Percentiles rank a stretch among this genome's conserved stretches.
These are phyloP conservation scores for Colletotrichum noveboracense DNA, from an alignment of 2,329 filamentous ascomycete genomes.

Conservation along the genomic window DNA sequence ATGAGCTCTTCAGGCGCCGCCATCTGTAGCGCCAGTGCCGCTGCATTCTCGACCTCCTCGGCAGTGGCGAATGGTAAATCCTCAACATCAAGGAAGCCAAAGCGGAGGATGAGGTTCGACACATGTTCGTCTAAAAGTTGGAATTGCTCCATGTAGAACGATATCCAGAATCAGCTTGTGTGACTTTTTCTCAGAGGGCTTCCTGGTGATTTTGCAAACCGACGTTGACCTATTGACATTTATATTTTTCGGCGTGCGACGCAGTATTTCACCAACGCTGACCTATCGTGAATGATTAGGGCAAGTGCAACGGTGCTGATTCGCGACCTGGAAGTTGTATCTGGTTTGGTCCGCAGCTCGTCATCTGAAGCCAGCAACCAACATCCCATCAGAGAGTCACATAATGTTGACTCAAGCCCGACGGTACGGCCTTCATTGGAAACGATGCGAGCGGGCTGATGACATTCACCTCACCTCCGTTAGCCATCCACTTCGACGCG, in stretches of 20 bases:
- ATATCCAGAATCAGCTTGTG: neutral
- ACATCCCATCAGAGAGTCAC: neutral
- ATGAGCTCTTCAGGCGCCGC: neutral
- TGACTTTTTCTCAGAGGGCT: neutral
- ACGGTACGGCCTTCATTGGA: neutral
- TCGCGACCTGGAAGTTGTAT: neutral
- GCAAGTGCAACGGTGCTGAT: neutral
- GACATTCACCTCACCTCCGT: neutral
- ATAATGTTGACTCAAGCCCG: neutral
- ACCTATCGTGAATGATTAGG: neutral
- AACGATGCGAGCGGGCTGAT: neutral
- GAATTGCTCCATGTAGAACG: conserved; percentile 12
- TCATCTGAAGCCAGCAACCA: neutral
- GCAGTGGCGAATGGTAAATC: neutral
- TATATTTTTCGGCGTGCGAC: neutral
- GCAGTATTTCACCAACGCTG: neutral
- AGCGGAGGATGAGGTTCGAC: conserved; percentile 2
- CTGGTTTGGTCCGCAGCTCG: neutral
- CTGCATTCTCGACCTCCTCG: conserved; percentile 6
- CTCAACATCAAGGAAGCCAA: conserved; percentile 6
- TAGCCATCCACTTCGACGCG: neutral
- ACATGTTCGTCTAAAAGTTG: conserved; percentile 12
- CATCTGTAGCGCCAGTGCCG: neutral
- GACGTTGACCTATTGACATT: neutral
- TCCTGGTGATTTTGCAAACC: neutral